Evolutionary conservation across 2,329 filamentous ascomycete genomes (phyloP).

Genomic region (Ploettnerulaceae sp.): DNA sequence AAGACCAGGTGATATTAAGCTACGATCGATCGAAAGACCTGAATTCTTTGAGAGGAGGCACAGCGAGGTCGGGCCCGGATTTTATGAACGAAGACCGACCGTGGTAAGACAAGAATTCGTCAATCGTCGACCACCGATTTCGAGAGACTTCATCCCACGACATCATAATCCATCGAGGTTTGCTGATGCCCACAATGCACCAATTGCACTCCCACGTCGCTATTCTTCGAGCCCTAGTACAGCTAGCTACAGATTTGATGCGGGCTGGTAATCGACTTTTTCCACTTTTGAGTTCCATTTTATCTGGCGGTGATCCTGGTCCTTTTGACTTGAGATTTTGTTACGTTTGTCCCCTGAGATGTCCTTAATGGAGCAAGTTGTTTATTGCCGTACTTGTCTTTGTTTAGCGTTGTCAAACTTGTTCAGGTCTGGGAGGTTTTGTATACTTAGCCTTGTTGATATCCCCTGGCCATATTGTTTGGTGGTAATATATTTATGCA

Average conservation of each 20-base stretch:
- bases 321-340: too few species aligned
- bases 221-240: constrained; percentile 11
- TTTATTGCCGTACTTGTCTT: neutral
- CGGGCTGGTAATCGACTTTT: neutral
- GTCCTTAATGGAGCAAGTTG: too few species aligned
- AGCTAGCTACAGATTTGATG: neutral
- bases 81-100: neutral
- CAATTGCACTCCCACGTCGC: constrained; percentile 14
- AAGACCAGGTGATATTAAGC: neutral
- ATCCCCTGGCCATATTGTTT: constrained; percentile 1
- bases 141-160: constrained; percentile 3
- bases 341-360: too few species aligned
- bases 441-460: constrained; percentile 10
- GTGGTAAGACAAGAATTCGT: neutral
- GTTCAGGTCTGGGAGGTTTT: constrained; percentile 1
- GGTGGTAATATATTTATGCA: neutral
- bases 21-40: constrained; percentile 1
- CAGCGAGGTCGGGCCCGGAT: constrained; percentile 2
- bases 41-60: constrained; percentile 9
- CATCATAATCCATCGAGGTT: neutral
- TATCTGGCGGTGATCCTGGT: too few species aligned
- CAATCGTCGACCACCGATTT: constrained; percentile 1
- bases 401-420: constrained; percentile 1
- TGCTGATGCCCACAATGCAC: constrained; percentile 14
- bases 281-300: neutral